Percentiles rank a stretch among this genome's conserved stretches.
phyloP scores from a whole-genome alignment of 768 basidiomycete species.

The Psilocybe azurescens region DNA sequence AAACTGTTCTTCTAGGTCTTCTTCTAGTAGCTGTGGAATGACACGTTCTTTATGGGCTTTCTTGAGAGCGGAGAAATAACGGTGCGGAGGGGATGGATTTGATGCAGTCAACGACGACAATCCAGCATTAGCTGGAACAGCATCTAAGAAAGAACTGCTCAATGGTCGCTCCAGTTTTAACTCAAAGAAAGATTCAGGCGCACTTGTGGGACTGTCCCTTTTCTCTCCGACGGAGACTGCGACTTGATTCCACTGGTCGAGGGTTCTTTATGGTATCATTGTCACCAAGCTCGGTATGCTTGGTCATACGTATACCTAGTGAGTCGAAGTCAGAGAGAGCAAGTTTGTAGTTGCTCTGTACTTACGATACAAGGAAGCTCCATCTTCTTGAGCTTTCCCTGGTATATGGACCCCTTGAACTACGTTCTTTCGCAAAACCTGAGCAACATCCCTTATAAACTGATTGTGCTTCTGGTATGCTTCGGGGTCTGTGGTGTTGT shows the following conservation, averaged over 20 bases:
- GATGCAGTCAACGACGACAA: conserved; percentile 13
- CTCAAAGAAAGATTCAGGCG: conserved; percentile 14
- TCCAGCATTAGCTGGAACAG: conserved; percentile 39
- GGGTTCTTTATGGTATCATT: conserved; percentile 80
- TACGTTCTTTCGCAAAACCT: conserved; percentile 78
- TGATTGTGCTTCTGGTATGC: conserved; percentile 59
- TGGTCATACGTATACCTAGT: conserved; percentile 72
- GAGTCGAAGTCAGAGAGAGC: conserved; percentile 3
- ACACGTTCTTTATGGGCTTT: conserved; percentile 67
- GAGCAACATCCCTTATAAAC: conserved; percentile 73
- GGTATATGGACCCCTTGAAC: conserved; percentile 74
- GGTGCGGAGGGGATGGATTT: conserved; percentile 31
- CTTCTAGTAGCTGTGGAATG: conserved; percentile 73
- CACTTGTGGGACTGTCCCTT: conserved; percentile 37
- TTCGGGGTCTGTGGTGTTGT: conserved; percentile 47
- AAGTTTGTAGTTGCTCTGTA: neutral
- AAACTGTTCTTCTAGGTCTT: conserved; percentile 87
- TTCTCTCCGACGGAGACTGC: conserved; percentile 51
- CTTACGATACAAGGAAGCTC: conserved; percentile 58
- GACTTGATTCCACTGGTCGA: conserved; percentile 49
- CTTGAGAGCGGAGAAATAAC: conserved; percentile 74
- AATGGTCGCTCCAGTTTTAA: conserved; percentile 23
- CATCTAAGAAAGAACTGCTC: conserved; percentile 39
- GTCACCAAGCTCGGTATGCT: conserved; percentile 86
- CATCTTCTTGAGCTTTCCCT: conserved; percentile 42